Evolutionary conservation across 225 moss, liverwort and hornwort genomes (phyloP), one percentile per base, ranked within the genome.

Genomic region (Physcomitrium patens): DNA sequence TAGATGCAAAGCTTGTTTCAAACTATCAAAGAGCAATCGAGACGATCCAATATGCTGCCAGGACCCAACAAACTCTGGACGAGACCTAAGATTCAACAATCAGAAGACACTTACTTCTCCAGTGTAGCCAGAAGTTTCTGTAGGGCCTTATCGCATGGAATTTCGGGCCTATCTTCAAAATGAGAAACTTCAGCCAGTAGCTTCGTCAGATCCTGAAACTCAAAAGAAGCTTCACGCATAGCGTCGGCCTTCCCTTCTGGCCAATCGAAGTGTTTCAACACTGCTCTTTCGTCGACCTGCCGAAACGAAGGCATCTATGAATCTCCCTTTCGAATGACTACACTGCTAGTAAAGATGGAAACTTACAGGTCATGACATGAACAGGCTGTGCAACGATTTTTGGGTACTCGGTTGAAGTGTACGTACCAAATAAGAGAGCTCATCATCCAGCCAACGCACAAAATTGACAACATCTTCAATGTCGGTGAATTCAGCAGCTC

Each of bases 211-310:
- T 94, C 94, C 67, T 89, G 89, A 55, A 91, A 87, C 71, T 94
- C 94, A 73, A 94, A 94, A 16, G 94, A 88, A 59, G 90, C 91
- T 84, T 94, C 94, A 23, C 94, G 85, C 22, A 94, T 66, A 2
- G 90, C 94, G 80, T 94, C 94, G 18, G 94, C 91, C 70, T 94
- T 94, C 50, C 79, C 88, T 68, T 94, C 94, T 27, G 94, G 94
- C 94, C 94, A 94, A 63, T 94, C 94, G 72, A 94, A 94, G 77
- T 94, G 94, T 65, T 94, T 94, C 79, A 94, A 41, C 19, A 94
- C 94, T 24, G 94, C 91, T 67, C 89, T 85, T 81, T 94, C 94
- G 71, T 94, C 94, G 12, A 94, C 89, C 93, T 93, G 78, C 28
- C 56, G 16, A 56, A 37, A 60, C 49, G 28, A 41, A 73, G 43